Evolutionary conservation across 2,329 filamentous ascomycete genomes (phyloP), one percentile per base, ranked within the genome.

Genomic region (Nakataea oryzae): DNA sequence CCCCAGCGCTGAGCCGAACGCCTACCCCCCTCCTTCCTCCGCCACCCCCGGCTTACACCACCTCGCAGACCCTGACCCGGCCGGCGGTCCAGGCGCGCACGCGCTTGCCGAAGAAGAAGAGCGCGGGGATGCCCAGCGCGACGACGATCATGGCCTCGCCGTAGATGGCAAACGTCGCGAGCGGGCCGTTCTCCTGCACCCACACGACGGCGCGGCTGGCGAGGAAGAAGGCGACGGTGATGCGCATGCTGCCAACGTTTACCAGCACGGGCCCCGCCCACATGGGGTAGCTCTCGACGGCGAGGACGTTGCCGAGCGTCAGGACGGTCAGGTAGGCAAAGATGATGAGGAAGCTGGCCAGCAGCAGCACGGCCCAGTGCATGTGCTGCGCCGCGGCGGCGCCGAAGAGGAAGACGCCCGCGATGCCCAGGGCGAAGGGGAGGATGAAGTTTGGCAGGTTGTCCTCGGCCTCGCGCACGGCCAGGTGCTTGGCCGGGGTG

Each of bases 201-300:
- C 72, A 70, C 24, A 61, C 61, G 0, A 69, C 70, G 3, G 69
- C 68, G 47, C 68, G 63, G 58, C 70, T 71, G 21, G 67, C 64
- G 26, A 73, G 58, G 62, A 73, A 69, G 61, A 70, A 72, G 11
- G 69, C 69, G 2, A 70, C 68, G 50, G 74, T 65, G 47, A 72
- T 66, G 9, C 70, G 67, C 55, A 72, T 65, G n/a, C 69, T 71
- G 24, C 68, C 68, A 11, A 73, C 70, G 58, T 74, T 73, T 13
- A 71, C 72, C 14, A 74, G 67, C 3, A 72, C 70, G 3, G 72
- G 69, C 2, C 72, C 72, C 2, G 70, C 68, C 67, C 66, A 72
- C 63, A 66, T 65, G 1, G 73, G 73, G 57, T 71, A 73, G 57
- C 69, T 73, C 65, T 74, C 72, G 5, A 74, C 66, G 2, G 73